Conservation (phyloP, 306 rosid genomes). For the peach (Prunus persica) region Prunus_persica_NCBIv2 NC_034010.1:28397501-28398000, state of each 20-base stretch:
- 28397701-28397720: background rate
- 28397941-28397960: background rate
- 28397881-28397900: slow-evolving; percentile 40
- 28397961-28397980: background rate
- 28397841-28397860: slow-evolving; percentile 41
- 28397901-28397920: slow-evolving; percentile 47
- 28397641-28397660: background rate
- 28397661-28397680: background rate
- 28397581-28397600: background rate
- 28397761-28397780: slow-evolving; percentile 33
- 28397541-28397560: background rate
- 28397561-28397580: background rate
- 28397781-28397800: slow-evolving; percentile 35
- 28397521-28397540: too few relatives aligned
- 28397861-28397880: slow-evolving; percentile 46
- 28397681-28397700: too few relatives aligned
- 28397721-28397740: background rate
- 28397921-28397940: background rate
- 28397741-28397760: background rate
- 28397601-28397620: background rate
- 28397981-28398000: too few relatives aligned
- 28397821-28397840: slow-evolving; percentile 42
- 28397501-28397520: too few relatives aligned
- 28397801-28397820: slow-evolving; percentile 48
- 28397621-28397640: background rate